These are phyloP conservation scores for Citrullus amarus DNA, from an alignment of 306 rosid species.

Conservation along the genomic window DNA sequence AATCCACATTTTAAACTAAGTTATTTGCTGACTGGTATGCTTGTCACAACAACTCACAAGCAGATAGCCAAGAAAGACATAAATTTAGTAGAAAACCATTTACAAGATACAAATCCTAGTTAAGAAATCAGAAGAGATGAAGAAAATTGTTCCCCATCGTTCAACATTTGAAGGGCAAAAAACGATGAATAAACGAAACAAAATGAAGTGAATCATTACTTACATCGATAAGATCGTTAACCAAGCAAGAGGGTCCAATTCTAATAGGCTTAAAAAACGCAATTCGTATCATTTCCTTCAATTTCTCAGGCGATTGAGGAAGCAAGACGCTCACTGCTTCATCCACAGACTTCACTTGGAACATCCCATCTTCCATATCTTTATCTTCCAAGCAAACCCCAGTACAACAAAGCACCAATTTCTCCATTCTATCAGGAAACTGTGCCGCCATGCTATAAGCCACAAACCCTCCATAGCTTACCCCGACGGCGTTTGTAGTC, in stretches of 20 bases:
- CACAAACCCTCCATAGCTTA: constrained; percentile 91
- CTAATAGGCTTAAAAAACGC: constrained; percentile 45
- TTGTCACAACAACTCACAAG: not conserved
- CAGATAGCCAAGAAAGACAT: not conserved
- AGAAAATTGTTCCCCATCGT: not conserved
- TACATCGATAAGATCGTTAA: constrained; percentile 55
- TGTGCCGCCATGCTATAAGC: constrained; percentile 68
- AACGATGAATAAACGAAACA: not conserved
- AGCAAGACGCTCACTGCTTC: constrained; percentile 50
- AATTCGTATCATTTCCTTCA: constrained; percentile 38
- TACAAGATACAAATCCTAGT: not conserved
- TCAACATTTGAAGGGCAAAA: not conserved
- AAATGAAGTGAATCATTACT: constrained; percentile 1
- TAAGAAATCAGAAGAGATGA: not conserved
- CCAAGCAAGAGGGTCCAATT: constrained; percentile 48
- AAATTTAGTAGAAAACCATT: not conserved
- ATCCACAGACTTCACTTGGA: constrained; percentile 43
- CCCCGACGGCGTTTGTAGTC: constrained; percentile 33
- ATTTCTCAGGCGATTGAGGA: constrained; percentile 49
- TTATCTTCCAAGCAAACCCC: constrained; percentile 69
- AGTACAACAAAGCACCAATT: constrained; percentile 61
- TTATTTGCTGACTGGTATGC: not conserved
- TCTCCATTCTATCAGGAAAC: constrained; percentile 52
- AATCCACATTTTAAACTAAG: not conserved
- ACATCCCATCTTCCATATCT: constrained; percentile 76